Evolutionary conservation across 2,329 filamentous ascomycete genomes (phyloP), one percentile per base, ranked within the genome.

Genomic region (Penicillium sp.): DNA sequence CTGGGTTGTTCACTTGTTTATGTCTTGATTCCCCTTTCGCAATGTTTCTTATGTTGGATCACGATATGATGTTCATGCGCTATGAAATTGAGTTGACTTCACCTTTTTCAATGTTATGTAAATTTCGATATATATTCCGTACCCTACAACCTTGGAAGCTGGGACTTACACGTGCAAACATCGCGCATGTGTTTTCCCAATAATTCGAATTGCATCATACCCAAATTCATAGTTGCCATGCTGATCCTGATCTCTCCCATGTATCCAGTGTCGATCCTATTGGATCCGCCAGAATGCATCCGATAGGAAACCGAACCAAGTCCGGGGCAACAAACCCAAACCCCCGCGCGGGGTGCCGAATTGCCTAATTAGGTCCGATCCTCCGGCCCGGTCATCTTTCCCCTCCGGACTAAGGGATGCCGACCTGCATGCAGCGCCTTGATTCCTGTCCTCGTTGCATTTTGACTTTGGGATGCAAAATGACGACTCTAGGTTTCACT

Each of bases 1-100:
- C 18, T 22, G 11, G 20, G 17, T 17, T 14, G 22, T 31, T 30
- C 26, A 18, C 15, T 34, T 13, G 15, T 31, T 25, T n/a, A 2
- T 22, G 25, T 27, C 29, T 42, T 44, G 44, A 47, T 47, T 47
- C 44, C 44, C 44, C 44, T 35, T 35, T 31, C 14, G 34, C 30
- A 12, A n/a, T 41, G 34, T 39, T 34, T 12, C 30, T 26, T 22
- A 5, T 27, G 32, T 39, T n/a, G n/a, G n/a, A n/a, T n/a, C n/a
- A n/a, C 23, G 30, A 27, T 39, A 44, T 35, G 41, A 47, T 34
- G 33, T 32, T 28, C 31, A 47, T 42, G 44, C 30, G 41, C 18
- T 42, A 47, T 44, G 44, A 42, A 42, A n/a, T 33, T 23, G 13
- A 29, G 13, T 29, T 29, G 26, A 29, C n/a, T n/a, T n/a, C n/a